phyloP scores from a whole-genome alignment of 1,139 yeast species.

The Hemisphaericaspora lyxosophila region DNA sequence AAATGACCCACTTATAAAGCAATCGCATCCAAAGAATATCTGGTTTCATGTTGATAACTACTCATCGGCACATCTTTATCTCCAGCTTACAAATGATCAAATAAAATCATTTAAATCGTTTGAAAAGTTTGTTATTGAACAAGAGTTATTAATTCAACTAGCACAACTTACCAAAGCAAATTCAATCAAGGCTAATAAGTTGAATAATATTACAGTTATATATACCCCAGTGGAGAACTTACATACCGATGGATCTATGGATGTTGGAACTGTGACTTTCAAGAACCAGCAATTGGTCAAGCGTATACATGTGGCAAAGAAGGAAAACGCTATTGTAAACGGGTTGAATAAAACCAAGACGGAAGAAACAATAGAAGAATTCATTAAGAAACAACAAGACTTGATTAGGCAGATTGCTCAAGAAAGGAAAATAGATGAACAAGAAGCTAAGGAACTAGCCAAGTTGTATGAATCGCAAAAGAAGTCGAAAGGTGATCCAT shows the following conservation, averaged over 20 bases:
- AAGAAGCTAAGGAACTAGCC: constrained; percentile 25
- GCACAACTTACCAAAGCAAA: constrained; percentile 80
- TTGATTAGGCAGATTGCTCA: constrained; percentile 35
- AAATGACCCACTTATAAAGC: constrained; percentile 70
- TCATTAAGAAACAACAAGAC: constrained; percentile 47
- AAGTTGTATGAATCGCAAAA: constrained; percentile 27
- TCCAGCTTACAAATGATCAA: constrained; percentile 55
- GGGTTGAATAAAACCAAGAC: constrained; percentile 64
- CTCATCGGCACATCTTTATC: constrained; percentile 80
- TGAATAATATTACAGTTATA: constrained; percentile 66
- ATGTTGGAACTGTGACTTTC: constrained; percentile 80
- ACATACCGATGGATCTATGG: constrained; percentile 72
- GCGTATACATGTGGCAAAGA: constrained; percentile 53
- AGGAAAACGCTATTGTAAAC: constrained; percentile 65
- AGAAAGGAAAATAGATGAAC: constrained; percentile 34
- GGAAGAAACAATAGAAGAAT: constrained; percentile 47
- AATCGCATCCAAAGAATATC: constrained; percentile 66
- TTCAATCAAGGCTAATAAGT: constrained; percentile 76
- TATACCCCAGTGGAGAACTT: constrained; percentile 79
- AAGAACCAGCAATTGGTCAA: constrained; percentile 54
- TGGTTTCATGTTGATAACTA: constrained; percentile 87
- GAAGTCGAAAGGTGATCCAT: constrained; percentile 45
- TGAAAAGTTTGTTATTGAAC: constrained; percentile 45
- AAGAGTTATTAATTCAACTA: constrained; percentile 55
- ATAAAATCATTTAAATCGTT: constrained; percentile 26